Conservation (phyloP, 352 stramenopile species). For the Pythium rhizo-oryzae region DNA sequence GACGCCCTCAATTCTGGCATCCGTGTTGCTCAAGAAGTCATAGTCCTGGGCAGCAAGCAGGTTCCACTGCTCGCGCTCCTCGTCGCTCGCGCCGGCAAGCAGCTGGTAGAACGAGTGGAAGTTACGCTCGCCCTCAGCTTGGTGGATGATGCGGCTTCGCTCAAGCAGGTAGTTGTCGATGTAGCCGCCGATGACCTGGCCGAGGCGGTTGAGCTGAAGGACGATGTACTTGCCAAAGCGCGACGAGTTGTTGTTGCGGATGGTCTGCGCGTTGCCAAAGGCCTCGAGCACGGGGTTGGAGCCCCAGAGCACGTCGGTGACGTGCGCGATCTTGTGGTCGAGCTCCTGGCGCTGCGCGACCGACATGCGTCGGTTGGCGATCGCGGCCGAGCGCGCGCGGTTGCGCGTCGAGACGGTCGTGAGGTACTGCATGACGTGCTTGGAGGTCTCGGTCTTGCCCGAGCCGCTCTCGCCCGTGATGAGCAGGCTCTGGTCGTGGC, state of each 20-base stretch:
- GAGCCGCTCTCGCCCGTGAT: slow-evolving; percentile 87
- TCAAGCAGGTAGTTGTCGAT: slow-evolving; percentile 90
- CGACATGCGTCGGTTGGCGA: slow-evolving; percentile 80
- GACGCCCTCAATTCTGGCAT: slow-evolving; percentile 73
- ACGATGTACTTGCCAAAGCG: slow-evolving; percentile 98
- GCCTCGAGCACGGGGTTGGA: slow-evolving; percentile 87
- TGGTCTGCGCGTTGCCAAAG: slow-evolving; percentile 93
- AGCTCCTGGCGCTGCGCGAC: slow-evolving; percentile 72
- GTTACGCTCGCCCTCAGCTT: slow-evolving; percentile 92
- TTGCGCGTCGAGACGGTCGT: slow-evolving; percentile 81
- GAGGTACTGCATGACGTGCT: slow-evolving; percentile 96
- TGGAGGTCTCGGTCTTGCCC: slow-evolving; percentile 96
- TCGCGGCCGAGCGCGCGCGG: slow-evolving; percentile 66
- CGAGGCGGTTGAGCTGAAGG: slow-evolving; percentile 92
- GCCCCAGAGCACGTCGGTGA: slow-evolving; percentile 78
- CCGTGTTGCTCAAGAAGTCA: slow-evolving; percentile 65
- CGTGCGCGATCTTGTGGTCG: slow-evolving; percentile 69
- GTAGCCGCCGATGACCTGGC: slow-evolving; percentile 83
- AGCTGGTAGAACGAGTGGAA: slow-evolving; percentile 97
- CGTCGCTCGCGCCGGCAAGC: slow-evolving; percentile 59
- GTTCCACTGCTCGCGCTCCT: slow-evolving; percentile 59
- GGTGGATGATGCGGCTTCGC: slow-evolving; percentile 91
- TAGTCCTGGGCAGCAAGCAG: slow-evolving; percentile 57
- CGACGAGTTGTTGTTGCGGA: slow-evolving; percentile 97
- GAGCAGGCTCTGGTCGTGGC: slow-evolving; percentile 83